phyloP scores from a whole-genome alignment of 345 rosid species.

The Streptanthus diversifolius region DNA sequence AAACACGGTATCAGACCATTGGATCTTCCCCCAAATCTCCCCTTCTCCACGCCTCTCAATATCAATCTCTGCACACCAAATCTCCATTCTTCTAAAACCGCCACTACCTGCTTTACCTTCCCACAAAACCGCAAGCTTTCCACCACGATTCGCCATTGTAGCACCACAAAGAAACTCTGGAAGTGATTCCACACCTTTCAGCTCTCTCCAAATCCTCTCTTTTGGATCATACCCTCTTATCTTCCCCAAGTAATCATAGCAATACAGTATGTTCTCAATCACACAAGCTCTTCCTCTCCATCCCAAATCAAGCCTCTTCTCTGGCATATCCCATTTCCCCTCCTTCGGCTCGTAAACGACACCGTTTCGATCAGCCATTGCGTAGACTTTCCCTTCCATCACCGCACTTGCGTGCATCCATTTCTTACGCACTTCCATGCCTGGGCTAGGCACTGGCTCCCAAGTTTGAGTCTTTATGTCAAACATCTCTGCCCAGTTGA shows the following conservation, averaged over 20 bases:
- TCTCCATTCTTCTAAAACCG: constrained; percentile 46
- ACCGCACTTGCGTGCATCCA: constrained; percentile 98
- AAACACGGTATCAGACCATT: constrained; percentile 58
- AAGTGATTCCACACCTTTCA: constrained; percentile 57
- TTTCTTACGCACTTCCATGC: constrained; percentile 54
- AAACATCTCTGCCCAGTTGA: constrained; percentile 80
- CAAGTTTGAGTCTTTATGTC: constrained; percentile 49
- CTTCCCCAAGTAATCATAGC: constrained; percentile 83
- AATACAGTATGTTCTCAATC: constrained; percentile 59
- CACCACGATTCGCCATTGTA: constrained; percentile 79
- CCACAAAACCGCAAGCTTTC: constrained; percentile 82
- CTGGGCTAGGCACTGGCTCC: constrained; percentile 55
- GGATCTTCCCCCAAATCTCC: constrained; percentile 59
- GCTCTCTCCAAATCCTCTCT: constrained; percentile 56
- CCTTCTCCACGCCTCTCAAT: constrained; percentile 48
- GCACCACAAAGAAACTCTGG: constrained; percentile 67
- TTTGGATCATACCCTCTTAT: constrained; percentile 68
- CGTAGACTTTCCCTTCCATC: constrained; percentile 52
- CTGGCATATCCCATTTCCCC: constrained; percentile 57
- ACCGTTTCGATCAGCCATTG: constrained; percentile 87
- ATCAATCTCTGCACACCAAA: constrained; percentile 73
- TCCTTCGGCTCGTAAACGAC: constrained; percentile 54
- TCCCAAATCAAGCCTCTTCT: constrained; percentile 49
- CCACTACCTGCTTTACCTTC: constrained; percentile 45
- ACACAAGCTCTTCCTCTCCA: constrained; percentile 97